These are phyloP conservation scores for Asterionellopsis glacialis DNA, from an alignment of 108 stramenopile species.

Conservation along the genomic window DNA sequence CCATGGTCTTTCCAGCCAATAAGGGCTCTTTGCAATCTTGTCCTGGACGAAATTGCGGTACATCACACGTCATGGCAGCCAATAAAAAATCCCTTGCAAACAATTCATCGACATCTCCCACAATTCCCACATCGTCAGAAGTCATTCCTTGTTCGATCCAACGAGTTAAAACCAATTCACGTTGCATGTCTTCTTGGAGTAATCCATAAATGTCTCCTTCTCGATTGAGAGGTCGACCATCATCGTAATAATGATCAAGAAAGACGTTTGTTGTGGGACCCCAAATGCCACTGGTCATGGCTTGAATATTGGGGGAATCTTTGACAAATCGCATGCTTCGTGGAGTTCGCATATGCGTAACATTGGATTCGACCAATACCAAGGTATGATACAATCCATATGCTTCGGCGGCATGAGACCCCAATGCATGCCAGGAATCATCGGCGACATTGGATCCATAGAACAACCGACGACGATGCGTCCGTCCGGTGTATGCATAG, in stretches of 20 bases:
- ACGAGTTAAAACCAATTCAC: constrained; percentile 33
- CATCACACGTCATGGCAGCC: constrained; percentile 46
- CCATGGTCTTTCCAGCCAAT: constrained; percentile 25
- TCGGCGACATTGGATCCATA: constrained; percentile 26
- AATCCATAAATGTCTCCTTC: not conserved
- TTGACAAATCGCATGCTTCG: constrained; percentile 19
- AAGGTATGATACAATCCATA: constrained; percentile 47
- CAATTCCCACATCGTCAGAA: constrained; percentile 38
- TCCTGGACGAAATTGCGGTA: constrained; percentile 28
- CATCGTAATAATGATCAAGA: constrained; percentile 1
- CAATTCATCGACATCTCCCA: constrained; percentile 52
- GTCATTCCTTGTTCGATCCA: constrained; percentile 59
- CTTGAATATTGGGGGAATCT: constrained; percentile 20
- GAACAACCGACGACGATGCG: not conserved
- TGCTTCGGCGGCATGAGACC: constrained; percentile 29
- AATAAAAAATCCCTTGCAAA: constrained; percentile 52
- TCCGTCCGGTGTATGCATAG: too few species aligned
- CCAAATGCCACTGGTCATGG: constrained; percentile 3
- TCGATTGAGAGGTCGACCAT: not conserved
- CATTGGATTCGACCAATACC: constrained; percentile 50
- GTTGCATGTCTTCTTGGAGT: constrained; percentile 30
- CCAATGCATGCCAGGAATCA: constrained; percentile 35
- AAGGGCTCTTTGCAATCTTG: constrained; percentile 17
- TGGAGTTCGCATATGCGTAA: constrained; percentile 28
- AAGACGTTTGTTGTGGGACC: not conserved